Percentiles rank a stretch among this genome's conserved stretches.
Evolutionary conservation across 2,329 filamentous ascomycete species (phyloP).

Genomic region (Anisogramma anomala): DNA sequence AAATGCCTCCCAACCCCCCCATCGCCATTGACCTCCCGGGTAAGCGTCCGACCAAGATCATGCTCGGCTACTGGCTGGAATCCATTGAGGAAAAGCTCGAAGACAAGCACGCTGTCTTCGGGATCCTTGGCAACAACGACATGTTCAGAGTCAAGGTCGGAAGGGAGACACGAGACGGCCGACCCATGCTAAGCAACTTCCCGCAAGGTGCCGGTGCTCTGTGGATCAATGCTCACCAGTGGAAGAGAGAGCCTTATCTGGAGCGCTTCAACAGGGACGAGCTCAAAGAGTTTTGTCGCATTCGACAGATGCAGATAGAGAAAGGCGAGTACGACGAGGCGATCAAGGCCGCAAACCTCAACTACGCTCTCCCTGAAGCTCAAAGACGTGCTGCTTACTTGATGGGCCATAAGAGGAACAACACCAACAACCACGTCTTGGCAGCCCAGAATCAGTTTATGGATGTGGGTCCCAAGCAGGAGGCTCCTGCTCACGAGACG

Average conservation of each 20-base stretch:
- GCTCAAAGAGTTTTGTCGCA: constrained; percentile 52
- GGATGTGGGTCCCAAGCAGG: constrained; percentile 5
- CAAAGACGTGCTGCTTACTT: constrained; percentile 28
- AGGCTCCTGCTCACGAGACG: constrained; percentile 27
- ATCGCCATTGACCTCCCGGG: constrained; percentile 34
- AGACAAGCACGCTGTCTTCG: constrained; percentile 51
- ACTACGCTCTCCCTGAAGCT: constrained; percentile 39
- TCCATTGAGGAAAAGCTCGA: constrained; percentile 35
- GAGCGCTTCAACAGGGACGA: constrained; percentile 39
- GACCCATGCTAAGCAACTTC: constrained; percentile 47
- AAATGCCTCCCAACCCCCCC: neutral
- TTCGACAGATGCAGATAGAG: constrained; percentile 48
- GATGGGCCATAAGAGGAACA: constrained; percentile 18
- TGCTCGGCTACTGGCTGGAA: constrained; percentile 48
- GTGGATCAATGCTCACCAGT: constrained; percentile 53
- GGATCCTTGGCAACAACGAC: constrained; percentile 50
- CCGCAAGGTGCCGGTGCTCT: constrained; percentile 47
- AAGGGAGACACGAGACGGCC: constrained; percentile 48
- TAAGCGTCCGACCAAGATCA: constrained; percentile 44
- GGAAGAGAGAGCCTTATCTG: constrained; percentile 46
- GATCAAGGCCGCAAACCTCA: constrained; percentile 42
- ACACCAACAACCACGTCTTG: constrained; percentile 10
- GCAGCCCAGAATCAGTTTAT: constrained; percentile 1
- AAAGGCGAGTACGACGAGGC: constrained; percentile 36
- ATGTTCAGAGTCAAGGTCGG: constrained; percentile 55